Evolutionary conservation across 2,329 filamentous ascomycete species (phyloP).

Genomic region (Emmonsiellopsis sp.): DNA sequence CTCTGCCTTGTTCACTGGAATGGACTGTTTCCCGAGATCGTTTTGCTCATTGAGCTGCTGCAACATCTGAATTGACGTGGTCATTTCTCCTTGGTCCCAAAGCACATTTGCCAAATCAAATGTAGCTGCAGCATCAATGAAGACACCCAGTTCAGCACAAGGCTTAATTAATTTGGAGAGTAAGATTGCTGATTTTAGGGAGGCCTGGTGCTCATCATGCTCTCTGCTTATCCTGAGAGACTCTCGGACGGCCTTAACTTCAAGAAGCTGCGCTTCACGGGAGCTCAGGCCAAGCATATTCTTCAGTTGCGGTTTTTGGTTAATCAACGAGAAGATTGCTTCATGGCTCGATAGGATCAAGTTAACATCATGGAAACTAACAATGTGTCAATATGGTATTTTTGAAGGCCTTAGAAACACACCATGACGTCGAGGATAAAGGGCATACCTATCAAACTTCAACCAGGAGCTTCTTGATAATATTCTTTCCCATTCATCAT

Average conservation of each 20-base stretch:
- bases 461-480: conserved; percentile 66
- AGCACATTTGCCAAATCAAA: conserved; percentile 81
- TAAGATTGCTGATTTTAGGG: conserved; percentile 73
- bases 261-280: conserved; percentile 57
- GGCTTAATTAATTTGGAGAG: conserved; percentile 67
- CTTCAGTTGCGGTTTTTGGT: conserved; percentile 58
- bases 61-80: conserved; percentile 80
- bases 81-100: conserved; percentile 89
- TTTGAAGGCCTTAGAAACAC: not conserved
- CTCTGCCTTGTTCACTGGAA: conserved; percentile 65
- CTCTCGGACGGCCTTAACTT: conserved; percentile 67
- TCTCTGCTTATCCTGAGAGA: conserved; percentile 68
- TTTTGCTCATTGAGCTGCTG: conserved; percentile 59
- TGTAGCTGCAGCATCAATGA: conserved; percentile 66
- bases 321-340: conserved; percentile 71
- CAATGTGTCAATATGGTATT: not conserved
- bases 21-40: conserved; percentile 57
- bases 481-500: conserved; percentile 55
- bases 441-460: conserved; percentile 63
- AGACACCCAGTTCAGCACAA: conserved; percentile 62
- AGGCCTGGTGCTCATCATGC: conserved; percentile 77
- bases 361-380: conserved; percentile 54
- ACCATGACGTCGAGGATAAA: not conserved
- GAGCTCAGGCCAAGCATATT: conserved; percentile 52
- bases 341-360: conserved; percentile 75